Base-by-base conservation (phyloP, 805 yeast species). In the Schizosaccharomyces lindneri region DNA sequence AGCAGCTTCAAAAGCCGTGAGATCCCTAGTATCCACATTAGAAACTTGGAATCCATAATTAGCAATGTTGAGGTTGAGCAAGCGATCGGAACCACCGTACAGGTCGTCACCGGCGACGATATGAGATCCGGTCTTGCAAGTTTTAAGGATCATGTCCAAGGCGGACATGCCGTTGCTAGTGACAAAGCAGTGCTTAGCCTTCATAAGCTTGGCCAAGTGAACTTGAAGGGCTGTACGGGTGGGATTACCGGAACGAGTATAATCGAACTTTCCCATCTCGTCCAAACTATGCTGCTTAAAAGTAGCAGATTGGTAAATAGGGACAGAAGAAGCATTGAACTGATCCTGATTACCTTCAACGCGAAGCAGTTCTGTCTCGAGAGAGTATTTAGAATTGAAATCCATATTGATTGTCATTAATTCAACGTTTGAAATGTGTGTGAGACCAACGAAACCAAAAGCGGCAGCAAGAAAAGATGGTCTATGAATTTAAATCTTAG, bases 121-220 rank as follows among this genome's bases (percentile, higher is more conserved):
- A 70, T 86, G 87, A 69, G 85, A 94, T n/a, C 89, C 88, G 1
- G 95, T 90, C 48, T 67, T 67, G 64, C 88, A 75, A 61, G 85
- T 73, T 57, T 94, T 78, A 51, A 85, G 78, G 63, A 89, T 83
- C 39, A 87, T 89, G 69, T 90, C 97, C 64, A 87, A 75, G 62
- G 95, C 88, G 2, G 94, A 84, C 97, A 89, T 89, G 31, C 97
- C 97, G 59, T 88, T 81, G 60, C 88, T 81, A 11, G 88, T 95
- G 4, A 94, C 95, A 67, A 79, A 83, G 0, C 87, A 81, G 60
- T 83, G 78, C 36, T 78, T 72, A n/a, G 94, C 89, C 67, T 79
- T 79, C 83, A 87, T 87, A 66, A 89, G 78, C 65, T 81, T 80
- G 46, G 86, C 83, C 67, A 89, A 69, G 67, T 89, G 94, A 59